These are phyloP conservation scores for Cymbidium sinense DNA, from an alignment of 106 monocot genomes.

Conservation along the genomic window DNA sequence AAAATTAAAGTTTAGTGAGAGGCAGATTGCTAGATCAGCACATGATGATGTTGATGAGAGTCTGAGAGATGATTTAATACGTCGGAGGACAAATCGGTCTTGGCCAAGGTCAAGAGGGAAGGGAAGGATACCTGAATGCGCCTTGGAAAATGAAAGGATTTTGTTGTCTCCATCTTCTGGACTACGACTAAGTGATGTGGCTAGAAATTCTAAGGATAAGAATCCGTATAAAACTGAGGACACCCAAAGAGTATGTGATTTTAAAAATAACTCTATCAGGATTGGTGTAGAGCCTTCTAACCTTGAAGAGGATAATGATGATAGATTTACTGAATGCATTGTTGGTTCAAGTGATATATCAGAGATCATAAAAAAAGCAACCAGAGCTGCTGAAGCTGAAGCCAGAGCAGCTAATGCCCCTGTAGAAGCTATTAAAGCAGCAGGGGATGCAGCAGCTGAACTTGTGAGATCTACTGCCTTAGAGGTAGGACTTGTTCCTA, in stretches of 20 bases:
- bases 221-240: constrained; percentile 38
- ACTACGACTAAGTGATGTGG: constrained; percentile 18
- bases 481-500: constrained; percentile 48
- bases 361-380: constrained; percentile 74
- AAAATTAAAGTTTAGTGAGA: constrained; percentile 39
- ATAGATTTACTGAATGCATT: constrained; percentile 61
- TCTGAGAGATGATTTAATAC: constrained; percentile 45
- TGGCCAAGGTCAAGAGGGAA: constrained; percentile 51
- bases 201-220: constrained; percentile 31
- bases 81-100: constrained; percentile 41
- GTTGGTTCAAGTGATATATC: constrained; percentile 82
- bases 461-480: constrained; percentile 76
- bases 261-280: constrained; percentile 20
- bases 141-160: constrained; percentile 49
- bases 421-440: constrained; percentile 83
- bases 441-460: constrained; percentile 96
- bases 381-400: constrained; percentile 80
- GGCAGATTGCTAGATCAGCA: constrained; percentile 23
- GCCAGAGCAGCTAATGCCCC: constrained; percentile 82
- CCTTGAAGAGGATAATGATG: constrained; percentile 40
- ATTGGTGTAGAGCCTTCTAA: constrained; percentile 13
- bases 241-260: constrained; percentile 24
- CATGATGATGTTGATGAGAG: constrained; percentile 59
- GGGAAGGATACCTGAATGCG: constrained; percentile 41
- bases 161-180: constrained; percentile 40